Base-by-base conservation (phyloP, 2,329 filamentous ascomycete genomes). In the Botrytis tulipae region DNA sequence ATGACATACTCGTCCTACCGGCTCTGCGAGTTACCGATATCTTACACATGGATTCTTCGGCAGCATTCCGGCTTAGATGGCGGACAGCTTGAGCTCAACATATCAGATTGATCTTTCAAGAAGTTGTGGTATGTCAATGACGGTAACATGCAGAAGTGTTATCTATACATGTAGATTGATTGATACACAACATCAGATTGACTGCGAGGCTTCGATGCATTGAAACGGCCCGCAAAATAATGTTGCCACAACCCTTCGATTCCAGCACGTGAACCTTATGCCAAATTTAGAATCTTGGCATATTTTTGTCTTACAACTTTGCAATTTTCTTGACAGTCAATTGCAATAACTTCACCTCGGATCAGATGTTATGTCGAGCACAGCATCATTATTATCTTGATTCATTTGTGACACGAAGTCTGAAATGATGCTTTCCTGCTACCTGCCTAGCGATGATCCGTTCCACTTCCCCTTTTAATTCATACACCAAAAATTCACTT, bases 401-500 rank as follows among this genome's bases (percentile, higher is more conserved):
- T 42, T 32, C n/a, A 42, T 57, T 42, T 57, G 37, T 69, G 29
- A 32, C 48, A 57, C 46, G 7, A 40, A 25, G n/a, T 69, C 32
- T 40, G 14, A 32, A 32, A 42, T 18, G 8, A 32, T 4, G 88
- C 79, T 81, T 78, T 78, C 80, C 79, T 70, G 80, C 76, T 61
- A 81, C 77, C 73, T 79, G 78, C 61, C 73, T 63, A 75, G 78
- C 35, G 72, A 68, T 22, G 35, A 42, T 74, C 60, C 86, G 83
- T 80, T 87, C 87, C 42, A 86, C 73, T 71, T 79, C 83, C 59
- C 73, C 75, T n/a, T 60, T 29, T 51, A n/a, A 73, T 46, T 44
- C 73, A 70, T 6, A 57, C 14, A 60, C 63, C n/a, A 10, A n/a
- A 67, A 14, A 35, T 51, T 59, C 71, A 60, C 71, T 61, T 29